Evolutionary conservation across 352 stramenopile species (phyloP).

Genomic region (Pythium folliculosum): DNA sequence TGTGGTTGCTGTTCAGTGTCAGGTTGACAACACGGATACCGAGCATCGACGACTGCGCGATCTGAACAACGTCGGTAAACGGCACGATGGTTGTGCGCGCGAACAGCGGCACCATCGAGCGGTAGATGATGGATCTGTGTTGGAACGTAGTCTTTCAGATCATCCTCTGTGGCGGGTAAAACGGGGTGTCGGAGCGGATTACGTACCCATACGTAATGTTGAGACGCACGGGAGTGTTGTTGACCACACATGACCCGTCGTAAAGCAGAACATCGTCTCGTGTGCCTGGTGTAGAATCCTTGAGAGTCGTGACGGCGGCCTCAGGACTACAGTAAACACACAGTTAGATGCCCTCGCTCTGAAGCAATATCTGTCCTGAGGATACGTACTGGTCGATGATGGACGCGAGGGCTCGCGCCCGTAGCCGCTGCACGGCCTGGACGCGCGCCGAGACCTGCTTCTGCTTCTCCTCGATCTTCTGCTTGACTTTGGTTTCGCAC

Average conservation of each 20-base stretch:
- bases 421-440: conserved; percentile 62
- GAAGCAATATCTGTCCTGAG: not conserved
- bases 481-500: conserved; percentile 52
- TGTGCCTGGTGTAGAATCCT: conserved; percentile 28
- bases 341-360: not conserved
- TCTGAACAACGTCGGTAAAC: conserved; percentile 56
- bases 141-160: no score
- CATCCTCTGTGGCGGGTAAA: no score
- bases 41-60: conserved; percentile 59
- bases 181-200: no score
- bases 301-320: conserved; percentile 51
- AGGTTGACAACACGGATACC: conserved; percentile 68
- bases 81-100: conserved; percentile 62
- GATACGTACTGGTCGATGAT: conserved; percentile 62
- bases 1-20: conserved; percentile 45
- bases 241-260: conserved; percentile 75
- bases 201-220: conserved; percentile 78
- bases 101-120: conserved; percentile 77
- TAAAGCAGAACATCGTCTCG: conserved; percentile 80
- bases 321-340: conserved; percentile 33
- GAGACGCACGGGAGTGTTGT: conserved; percentile 66
- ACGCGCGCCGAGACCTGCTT: conserved; percentile 66
- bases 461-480: conserved; percentile 83
- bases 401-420: conserved; percentile 46
- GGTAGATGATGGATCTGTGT: conserved; percentile 44